Evolutionary conservation across 148 eudicot species (phyloP), one percentile per base, ranked within the genome.

Genomic region (Persicaria tinctoria): DNA sequence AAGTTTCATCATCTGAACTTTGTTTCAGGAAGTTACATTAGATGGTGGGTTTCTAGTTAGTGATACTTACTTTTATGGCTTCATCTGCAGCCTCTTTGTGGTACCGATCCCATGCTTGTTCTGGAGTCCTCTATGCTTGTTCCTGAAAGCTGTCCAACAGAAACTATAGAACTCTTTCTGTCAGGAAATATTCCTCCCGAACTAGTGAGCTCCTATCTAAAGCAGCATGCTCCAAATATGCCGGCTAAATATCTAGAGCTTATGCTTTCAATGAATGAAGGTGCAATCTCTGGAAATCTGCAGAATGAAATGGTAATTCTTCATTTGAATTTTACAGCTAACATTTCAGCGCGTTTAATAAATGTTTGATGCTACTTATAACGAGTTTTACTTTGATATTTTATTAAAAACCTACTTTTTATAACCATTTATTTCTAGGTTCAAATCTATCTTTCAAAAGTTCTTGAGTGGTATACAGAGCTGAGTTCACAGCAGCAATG

Each of bases 61-160:
- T 70, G 62, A 81, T 75, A 47, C 76, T 56, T 76, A 72, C 78
- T 70, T 44, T 78, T 70, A 64, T 81, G 75, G 48, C 77, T 51
- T 82, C 20, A 78, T 86, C n/a, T 93, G 90, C 94, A 96, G 99
- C 99, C 99, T 83, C 91, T 96, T 53, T 96, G 99, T 76, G 94
- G 84, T 53, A 86, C 85, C 32, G 97, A 96, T 76, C 92, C 97
- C 45, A 88, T 90, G 93, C 92, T 96, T 84, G 99, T 96, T 54
- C 84, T 96, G 85, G 97, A 96, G 79, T 96, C 80, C 76, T 88
- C 99, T 13, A 90, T 88, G 95, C 97, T 88, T 72, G 97, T 96
- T 78, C 99, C 92, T 51, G 93, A 89, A 79, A 86, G 90, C 83
- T 90, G 95, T 77, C 99, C 97, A 12, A 76, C 86, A n/a, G 89